Evolutionary conservation across 139 green algal genomes (phyloP), one percentile per base, ranked within the genome.

Genomic region (Dunaliella sp.): DNA sequence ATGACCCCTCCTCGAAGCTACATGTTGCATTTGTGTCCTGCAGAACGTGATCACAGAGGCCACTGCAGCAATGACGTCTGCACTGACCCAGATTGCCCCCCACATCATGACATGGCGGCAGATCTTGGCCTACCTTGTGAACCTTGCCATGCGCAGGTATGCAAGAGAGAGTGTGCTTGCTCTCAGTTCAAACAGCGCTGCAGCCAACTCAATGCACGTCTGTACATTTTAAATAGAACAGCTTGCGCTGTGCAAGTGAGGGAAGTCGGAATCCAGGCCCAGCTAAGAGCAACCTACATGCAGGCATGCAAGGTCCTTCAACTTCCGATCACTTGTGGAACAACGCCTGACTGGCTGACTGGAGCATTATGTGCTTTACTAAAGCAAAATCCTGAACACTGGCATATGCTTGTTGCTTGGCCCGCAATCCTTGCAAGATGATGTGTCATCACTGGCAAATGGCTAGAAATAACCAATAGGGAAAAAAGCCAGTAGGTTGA

Each of bases 1-100:
- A n/a, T n/a, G n/a, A n/a, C n/a, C n/a, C n/a, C 74, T 35, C 3
- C n/a, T 37, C 21, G 31, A 80, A 80, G 3, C 16, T 35, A 32
- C 74, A 22, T 57, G 32, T 3, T 24, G 12, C 3, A 31, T 31
- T 36, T 82, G 77, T 31, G 30, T 2, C 3, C 22, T 82, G 74
- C 31, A 36, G 78, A 72, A 83, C 36, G 78, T 83, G 36, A 35
- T 83, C 3, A 36, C 38, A 22, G 78, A 83, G 35, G 78, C 78
- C 1, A 72, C 36, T 3, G 33, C 24, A 1, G 78, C 78, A 7
- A 35, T 83, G 36, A 83, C 78, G 1, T 3, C 12, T 2, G 78
- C 78, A 22, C 36, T 83, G 78, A 28, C 24, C 22, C 32, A 36
- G 16, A 36, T 83, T 35, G 36, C 36, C 22, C 36, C 36, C 34